These are phyloP conservation scores for Phytophthora sp. DNA, from an alignment of 352 stramenopile species.

Conservation along the genomic window DNA sequence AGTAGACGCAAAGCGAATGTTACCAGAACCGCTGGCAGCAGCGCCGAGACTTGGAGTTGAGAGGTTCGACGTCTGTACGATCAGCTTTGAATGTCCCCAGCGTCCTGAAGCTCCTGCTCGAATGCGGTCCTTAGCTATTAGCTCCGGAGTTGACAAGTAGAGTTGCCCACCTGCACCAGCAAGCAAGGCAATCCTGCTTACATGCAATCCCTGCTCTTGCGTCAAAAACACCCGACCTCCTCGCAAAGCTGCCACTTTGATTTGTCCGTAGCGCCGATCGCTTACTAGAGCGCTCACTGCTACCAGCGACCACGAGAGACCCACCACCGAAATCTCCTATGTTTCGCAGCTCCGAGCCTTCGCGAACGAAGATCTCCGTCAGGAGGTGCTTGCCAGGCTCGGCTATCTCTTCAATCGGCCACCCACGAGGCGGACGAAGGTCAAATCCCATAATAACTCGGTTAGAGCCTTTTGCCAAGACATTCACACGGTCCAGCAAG, in stretches of 20 bases:
- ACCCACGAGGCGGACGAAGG: slow-evolving; percentile 18
- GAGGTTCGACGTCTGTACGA: slow-evolving; percentile 16
- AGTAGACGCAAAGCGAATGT: slow-evolving; percentile 11
- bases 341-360: slow-evolving; percentile 22
- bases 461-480: slow-evolving; percentile 20
- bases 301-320: slow-evolving; percentile 21
- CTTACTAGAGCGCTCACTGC: slow-evolving; percentile 10
- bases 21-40: slow-evolving; percentile 10
- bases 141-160: slow-evolving; percentile 14
- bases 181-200: slow-evolving; percentile 10
- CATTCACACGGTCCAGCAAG: slow-evolving; percentile 19
- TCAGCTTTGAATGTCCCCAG: slow-evolving; percentile 17
- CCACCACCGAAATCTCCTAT: slow-evolving; percentile 15
- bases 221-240: slow-evolving; percentile 20
- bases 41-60: slow-evolving; percentile 20
- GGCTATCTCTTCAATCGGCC: slow-evolving; percentile 11
- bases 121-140: slow-evolving; percentile 16
- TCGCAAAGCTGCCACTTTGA: slow-evolving; percentile 24
- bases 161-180: slow-evolving; percentile 6
- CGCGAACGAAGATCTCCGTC: slow-evolving; percentile 35
- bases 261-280: slow-evolving; percentile 15
- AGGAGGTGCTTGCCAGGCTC: slow-evolving; percentile 21
- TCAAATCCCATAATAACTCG: slow-evolving; percentile 26
- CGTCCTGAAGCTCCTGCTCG: slow-evolving; percentile 13
- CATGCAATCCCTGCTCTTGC: slow-evolving; percentile 7